A percentile compares a stretch with the other conserved stretches of the same genome.
These are phyloP conservation scores for Carnegiea gigantea DNA, from an alignment of 179 eudicot genomes.

Conservation along the genomic window DNA sequence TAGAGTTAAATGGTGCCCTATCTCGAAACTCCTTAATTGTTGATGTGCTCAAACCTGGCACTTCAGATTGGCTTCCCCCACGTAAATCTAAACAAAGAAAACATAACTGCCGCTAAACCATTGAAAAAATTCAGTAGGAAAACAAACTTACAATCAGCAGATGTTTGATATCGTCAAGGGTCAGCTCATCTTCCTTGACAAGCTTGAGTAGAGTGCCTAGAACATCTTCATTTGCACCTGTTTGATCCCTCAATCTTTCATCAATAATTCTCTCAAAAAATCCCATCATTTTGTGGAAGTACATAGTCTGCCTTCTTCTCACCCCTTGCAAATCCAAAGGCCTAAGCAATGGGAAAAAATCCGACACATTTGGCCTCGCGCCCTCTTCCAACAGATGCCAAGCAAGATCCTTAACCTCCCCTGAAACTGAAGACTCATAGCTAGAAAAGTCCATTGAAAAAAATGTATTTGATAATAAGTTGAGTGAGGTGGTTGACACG, in stretches of 20 bases:
- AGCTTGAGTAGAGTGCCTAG: constrained; percentile 7
- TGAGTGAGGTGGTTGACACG: not conserved
- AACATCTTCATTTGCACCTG: constrained; percentile 23
- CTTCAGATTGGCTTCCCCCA: too few relatives aligned
- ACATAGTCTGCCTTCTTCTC: not conserved
- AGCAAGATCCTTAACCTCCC: not conserved
- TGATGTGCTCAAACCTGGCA: too few relatives aligned
- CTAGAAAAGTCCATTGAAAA: not conserved
- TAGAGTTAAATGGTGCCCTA: too few relatives aligned
- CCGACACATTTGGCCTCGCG: constrained; percentile 27
- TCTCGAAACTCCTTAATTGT: too few relatives aligned
- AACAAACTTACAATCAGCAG: not conserved
- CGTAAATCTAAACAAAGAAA: not conserved
- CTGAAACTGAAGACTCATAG: not conserved
- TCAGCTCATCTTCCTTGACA: constrained; percentile 1
- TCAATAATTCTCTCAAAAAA: constrained; percentile 29
- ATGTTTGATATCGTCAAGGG: constrained; percentile 8
- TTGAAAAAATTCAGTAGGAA: not conserved
- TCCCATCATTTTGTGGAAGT: constrained; percentile 9
- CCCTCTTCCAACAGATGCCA: constrained; percentile 12
- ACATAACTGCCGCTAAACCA: not conserved
- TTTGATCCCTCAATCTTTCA: constrained; percentile 10
- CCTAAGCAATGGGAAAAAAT: constrained; percentile 23
- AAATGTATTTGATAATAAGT: not conserved
- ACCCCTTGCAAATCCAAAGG: constrained; percentile 30